A percentile compares a stretch with the other conserved stretches of the same genome.
phyloP scores from a whole-genome alignment of 176 grass and related monocot genomes.

The Cenchrus americanus region DNA sequence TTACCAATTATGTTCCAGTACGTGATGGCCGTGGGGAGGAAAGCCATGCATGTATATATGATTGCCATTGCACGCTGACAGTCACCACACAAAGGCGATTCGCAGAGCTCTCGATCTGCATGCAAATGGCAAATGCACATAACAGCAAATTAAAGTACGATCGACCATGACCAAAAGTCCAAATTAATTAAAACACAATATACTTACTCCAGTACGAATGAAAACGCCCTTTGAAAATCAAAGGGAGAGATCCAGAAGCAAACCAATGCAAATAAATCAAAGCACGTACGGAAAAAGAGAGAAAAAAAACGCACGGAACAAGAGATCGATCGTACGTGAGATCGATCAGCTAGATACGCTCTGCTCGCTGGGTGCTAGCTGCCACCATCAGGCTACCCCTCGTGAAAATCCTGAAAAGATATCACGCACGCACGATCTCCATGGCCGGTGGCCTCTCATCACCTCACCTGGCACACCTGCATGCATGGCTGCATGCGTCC shows the following conservation, averaged over 20 bases:
- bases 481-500: background rate
- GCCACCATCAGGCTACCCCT: too few relatives aligned
- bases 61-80: background rate
- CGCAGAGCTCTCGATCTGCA: background rate
- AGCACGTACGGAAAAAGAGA: background rate
- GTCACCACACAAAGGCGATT: background rate
- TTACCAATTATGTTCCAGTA: constrained; percentile 16
- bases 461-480: too few relatives aligned
- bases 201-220: background rate
- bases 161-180: background rate
- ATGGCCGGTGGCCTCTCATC: background rate
- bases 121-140: background rate
- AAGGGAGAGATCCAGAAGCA: too few relatives aligned
- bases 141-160: too few relatives aligned
- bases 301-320: background rate
- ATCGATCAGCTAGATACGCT: constrained; percentile 19
- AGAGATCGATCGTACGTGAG: constrained; percentile 14
- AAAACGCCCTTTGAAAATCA: background rate
- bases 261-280: background rate
- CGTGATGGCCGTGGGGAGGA: background rate
- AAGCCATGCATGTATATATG: constrained; percentile 2
- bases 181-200: too few relatives aligned
- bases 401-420: constrained; percentile 15
- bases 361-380: too few relatives aligned
- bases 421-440: background rate